A percentile compares a stretch with the other conserved stretches of the same genome.
These are phyloP conservation scores for Phytopythium montanum DNA, from an alignment of 352 stramenopile genomes.

Conservation along the genomic window DNA sequence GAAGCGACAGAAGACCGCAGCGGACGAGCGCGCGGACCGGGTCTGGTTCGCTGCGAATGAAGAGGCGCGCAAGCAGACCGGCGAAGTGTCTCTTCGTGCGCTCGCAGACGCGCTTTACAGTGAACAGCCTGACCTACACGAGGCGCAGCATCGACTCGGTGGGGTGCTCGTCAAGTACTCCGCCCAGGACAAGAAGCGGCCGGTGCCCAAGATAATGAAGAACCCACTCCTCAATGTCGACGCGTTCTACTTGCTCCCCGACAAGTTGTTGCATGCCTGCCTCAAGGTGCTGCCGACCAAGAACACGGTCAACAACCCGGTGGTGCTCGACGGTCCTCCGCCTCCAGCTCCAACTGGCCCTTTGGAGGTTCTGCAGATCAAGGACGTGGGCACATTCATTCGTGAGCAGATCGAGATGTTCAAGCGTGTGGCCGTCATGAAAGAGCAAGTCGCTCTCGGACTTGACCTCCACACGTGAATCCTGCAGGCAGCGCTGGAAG, in stretches of 20 bases:
- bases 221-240: slow-evolving; percentile 17
- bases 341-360: neutral
- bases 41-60: neutral
- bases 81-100: neutral
- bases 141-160: neutral
- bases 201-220: slow-evolving; percentile 1
- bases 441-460: neutral
- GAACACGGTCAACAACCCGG: neutral
- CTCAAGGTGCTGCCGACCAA: neutral
- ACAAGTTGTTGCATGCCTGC: slow-evolving; percentile 12
- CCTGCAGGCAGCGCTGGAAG: slow-evolving; percentile 3
- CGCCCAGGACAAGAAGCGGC: neutral
- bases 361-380: neutral
- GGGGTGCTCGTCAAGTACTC: neutral
- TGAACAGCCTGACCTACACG: neutral
- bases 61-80: no score
- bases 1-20: neutral
- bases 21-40: neutral
- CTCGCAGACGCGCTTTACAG: neutral
- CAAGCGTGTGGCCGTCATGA: neutral
- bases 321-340: neutral
- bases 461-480: slow-evolving; percentile 8
- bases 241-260: slow-evolving; percentile 13
- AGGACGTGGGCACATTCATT: slow-evolving; percentile 6
- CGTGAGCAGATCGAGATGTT: slow-evolving; percentile 11